Evolutionary conservation across 345 rosid species (phyloP).

Genomic region (Citropsis articulata): DNA sequence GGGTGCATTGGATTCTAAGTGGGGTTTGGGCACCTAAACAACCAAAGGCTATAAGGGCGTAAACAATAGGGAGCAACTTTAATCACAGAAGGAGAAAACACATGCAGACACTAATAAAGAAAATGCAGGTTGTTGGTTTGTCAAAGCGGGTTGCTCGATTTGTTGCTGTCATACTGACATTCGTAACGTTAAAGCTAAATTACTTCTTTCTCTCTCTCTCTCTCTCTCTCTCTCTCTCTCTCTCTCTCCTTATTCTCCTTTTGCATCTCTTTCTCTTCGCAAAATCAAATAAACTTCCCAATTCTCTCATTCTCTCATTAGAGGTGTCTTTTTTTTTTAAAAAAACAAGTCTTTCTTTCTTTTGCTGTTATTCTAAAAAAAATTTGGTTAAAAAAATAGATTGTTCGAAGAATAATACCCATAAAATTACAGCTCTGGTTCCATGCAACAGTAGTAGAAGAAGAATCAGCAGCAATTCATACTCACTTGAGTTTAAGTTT

Average conservation of each 20-base stretch:
- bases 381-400: neutral
- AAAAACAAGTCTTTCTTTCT: neutral
- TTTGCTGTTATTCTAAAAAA: neutral
- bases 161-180: too few species aligned
- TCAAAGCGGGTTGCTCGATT: too few species aligned
- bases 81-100: too few species aligned
- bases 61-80: too few species aligned
- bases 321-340: neutral
- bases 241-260: neutral
- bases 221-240: too few species aligned
- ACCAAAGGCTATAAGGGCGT: too few species aligned
- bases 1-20: too few species aligned
- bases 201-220: too few species aligned
- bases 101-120: too few species aligned
- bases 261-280: neutral
- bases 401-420: neutral
- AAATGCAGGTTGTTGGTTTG: too few species aligned
- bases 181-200: too few species aligned
- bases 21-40: too few species aligned
- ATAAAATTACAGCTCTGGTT: conserved; percentile 3
- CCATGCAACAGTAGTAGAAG: conserved; percentile 19
- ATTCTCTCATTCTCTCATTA: neutral
- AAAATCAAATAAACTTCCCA: neutral
- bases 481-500: conserved; percentile 75
- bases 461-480: conserved; percentile 18